phyloP scores from a whole-genome alignment of 805 yeast genomes.

The Starmera pachycereana region DNA sequence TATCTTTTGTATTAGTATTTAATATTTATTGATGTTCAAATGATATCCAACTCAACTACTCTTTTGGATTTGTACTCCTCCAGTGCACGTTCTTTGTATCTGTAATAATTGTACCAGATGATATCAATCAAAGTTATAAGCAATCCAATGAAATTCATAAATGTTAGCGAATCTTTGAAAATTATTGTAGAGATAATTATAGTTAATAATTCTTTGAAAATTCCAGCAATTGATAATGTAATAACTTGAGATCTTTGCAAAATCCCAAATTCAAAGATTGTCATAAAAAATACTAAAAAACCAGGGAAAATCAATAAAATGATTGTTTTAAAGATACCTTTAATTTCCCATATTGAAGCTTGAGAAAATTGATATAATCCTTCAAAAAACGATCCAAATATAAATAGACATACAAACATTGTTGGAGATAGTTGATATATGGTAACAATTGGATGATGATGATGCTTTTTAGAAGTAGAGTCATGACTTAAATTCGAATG shows the following conservation, averaged over 20 bases:
- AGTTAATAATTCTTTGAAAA: slow-evolving; percentile 84
- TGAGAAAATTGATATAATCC: slow-evolving; percentile 43
- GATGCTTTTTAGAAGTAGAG: slow-evolving; percentile 13
- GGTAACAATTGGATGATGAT: slow-evolving; percentile 75
- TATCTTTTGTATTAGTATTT: too few relatives aligned
- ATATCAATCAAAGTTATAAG: slow-evolving; percentile 69
- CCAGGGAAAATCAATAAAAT: slow-evolving; percentile 71
- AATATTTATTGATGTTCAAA: slow-evolving; percentile 1
- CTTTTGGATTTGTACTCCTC: too few relatives aligned
- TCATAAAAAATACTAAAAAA: slow-evolving; percentile 78
- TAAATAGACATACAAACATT: slow-evolving; percentile 56
- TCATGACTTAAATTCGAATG: slow-evolving; percentile 34
- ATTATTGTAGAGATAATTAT: slow-evolving; percentile 56
- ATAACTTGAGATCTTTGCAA: slow-evolving; percentile 74
- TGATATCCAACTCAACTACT: neutral
- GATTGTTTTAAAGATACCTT: slow-evolving; percentile 47
- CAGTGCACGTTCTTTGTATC: slow-evolving; percentile 23
- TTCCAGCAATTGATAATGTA: slow-evolving; percentile 84
- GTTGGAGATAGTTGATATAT: slow-evolving; percentile 79
- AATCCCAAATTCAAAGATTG: slow-evolving; percentile 76
- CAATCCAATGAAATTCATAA: slow-evolving; percentile 66
- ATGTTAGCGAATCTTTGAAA: slow-evolving; percentile 63
- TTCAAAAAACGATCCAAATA: slow-evolving; percentile 60
- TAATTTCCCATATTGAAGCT: slow-evolving; percentile 55
- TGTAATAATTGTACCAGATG: slow-evolving; percentile 67